A percentile compares a stretch with the other conserved stretches of the same genome.
phyloP scores from a whole-genome alignment of 768 basidiomycete genomes.

The Saitozyma sp. region DNA sequence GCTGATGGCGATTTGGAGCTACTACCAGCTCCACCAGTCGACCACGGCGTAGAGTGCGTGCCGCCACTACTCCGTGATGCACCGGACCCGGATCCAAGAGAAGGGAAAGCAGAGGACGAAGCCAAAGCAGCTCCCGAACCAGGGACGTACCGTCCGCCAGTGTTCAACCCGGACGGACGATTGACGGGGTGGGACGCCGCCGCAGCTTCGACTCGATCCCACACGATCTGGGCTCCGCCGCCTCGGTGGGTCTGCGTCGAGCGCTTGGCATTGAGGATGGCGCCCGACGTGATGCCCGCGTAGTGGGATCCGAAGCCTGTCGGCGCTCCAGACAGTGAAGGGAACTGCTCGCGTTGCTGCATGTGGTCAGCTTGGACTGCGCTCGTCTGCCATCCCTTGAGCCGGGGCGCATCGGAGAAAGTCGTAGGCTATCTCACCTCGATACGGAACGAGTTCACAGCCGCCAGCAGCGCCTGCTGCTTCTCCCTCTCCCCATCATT shows the following conservation, averaged over 20 bases:
- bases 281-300: constrained; percentile 75
- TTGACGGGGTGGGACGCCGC: constrained; percentile 55
- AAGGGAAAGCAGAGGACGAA: constrained; percentile 37
- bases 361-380: not conserved
- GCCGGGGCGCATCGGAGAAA: no score
- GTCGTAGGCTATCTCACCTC: constrained; percentile 60
- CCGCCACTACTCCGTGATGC: not conserved
- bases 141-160: constrained; percentile 34
- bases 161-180: constrained; percentile 28
- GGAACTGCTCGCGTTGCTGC: constrained; percentile 82
- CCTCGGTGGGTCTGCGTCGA: constrained; percentile 63
- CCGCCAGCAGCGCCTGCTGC: constrained; percentile 68
- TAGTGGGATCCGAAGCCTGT: constrained; percentile 59
- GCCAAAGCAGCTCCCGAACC: constrained; percentile 22
- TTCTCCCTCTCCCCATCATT: constrained; percentile 73
- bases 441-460: constrained; percentile 80
- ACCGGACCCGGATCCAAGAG: constrained; percentile 20
- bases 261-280: constrained; percentile 80
- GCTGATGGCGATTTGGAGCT: constrained; percentile 29
- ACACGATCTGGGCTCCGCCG: constrained; percentile 65
- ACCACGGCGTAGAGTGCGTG: constrained; percentile 39
- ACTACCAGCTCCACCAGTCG: constrained; percentile 30
- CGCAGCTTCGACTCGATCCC: constrained; percentile 83
- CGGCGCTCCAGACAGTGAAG: constrained; percentile 60
- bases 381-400: no score